Conservation (phyloP, 106 monocot genomes). For the Dendrobium chrysotoxum region DNA sequence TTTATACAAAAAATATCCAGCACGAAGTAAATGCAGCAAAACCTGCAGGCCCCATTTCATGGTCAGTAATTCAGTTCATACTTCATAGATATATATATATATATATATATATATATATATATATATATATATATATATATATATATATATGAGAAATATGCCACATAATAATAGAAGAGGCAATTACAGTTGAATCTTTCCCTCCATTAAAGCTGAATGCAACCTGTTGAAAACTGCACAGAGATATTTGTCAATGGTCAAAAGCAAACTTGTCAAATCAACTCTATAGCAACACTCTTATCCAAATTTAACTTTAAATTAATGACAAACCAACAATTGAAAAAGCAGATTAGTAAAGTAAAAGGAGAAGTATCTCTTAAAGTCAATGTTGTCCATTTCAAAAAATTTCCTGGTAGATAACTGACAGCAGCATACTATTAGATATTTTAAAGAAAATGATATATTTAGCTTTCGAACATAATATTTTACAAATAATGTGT, state of each 20-base stretch:
- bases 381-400: background rate
- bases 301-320: background rate
- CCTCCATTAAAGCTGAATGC: constrained; percentile 99
- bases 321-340: background rate
- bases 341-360: background rate
- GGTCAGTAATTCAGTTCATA: background rate
- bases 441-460: background rate
- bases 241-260: background rate
- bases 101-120: no score
- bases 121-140: no score
- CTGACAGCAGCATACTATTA: background rate
- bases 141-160: constrained; percentile 4
- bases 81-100: no score
- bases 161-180: constrained; percentile 10
- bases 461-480: background rate
- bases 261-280: constrained; percentile 1
- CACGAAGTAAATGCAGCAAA: constrained; percentile 89
- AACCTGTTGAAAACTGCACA: constrained; percentile 81
- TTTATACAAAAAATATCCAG: constrained; percentile 70
- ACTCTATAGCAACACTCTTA: background rate
- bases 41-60: constrained; percentile 41
- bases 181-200: constrained; percentile 97
- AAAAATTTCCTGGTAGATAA: background rate
- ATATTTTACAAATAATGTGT: background rate
- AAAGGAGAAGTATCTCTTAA: background rate